A percentile compares a stretch with the other conserved stretches of the same genome.
phyloP scores from a whole-genome alignment of 1,139 yeast species.

The Yamadazyma conglobata region DNA sequence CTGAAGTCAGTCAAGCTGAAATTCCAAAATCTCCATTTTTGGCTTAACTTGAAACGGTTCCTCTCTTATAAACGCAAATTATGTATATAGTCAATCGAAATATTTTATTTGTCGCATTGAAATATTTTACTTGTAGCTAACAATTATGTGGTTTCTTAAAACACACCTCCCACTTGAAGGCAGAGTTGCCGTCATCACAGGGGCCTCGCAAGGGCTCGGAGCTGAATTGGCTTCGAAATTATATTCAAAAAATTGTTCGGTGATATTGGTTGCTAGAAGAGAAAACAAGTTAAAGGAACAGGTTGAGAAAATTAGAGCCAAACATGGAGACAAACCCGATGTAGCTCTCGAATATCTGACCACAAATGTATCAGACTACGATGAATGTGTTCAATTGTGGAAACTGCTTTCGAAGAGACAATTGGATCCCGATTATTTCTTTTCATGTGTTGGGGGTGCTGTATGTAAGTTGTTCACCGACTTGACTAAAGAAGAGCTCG shows the following conservation, averaged over 20 bases:
- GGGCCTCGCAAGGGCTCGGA: constrained; percentile 96
- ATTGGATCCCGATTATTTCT: constrained; percentile 63
- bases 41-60: constrained; percentile 1
- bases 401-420: constrained; percentile 14
- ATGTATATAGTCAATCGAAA: constrained; percentile 6
- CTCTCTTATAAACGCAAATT: not conserved
- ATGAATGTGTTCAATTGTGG: constrained; percentile 43
- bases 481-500: constrained; percentile 54
- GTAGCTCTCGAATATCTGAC: constrained; percentile 46
- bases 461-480: constrained; percentile 77
- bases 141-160: constrained; percentile 11
- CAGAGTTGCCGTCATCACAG: constrained; percentile 75
- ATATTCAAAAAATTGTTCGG: constrained; percentile 55
- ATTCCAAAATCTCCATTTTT: constrained; percentile 38
- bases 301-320: constrained; percentile 38
- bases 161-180: constrained; percentile 32
- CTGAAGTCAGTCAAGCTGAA: constrained; percentile 14
- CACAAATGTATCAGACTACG: constrained; percentile 67
- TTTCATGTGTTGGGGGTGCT: constrained; percentile 89
- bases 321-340: constrained; percentile 13
- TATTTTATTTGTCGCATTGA: constrained; percentile 1
- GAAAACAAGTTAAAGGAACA: constrained; percentile 50
- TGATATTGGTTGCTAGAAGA: constrained; percentile 75
- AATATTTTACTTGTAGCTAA: not conserved
- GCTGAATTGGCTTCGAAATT: constrained; percentile 67